These are phyloP conservation scores for Plasmodium malariae DNA, from an alignment of 169 alveolate genomes.

Conservation along the genomic window DNA sequence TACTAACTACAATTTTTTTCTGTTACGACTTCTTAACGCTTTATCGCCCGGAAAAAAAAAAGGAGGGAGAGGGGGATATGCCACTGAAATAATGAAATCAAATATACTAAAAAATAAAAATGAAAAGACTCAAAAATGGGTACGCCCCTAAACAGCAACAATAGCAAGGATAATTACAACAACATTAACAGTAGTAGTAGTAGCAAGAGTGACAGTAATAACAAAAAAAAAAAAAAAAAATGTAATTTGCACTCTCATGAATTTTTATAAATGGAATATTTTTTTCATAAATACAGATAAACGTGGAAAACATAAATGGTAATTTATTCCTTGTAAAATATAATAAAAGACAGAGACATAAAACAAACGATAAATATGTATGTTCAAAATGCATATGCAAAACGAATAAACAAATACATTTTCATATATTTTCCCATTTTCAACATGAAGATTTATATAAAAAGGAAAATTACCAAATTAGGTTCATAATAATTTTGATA, in stretches of 20 bases:
- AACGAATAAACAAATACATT: not conserved
- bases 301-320: constrained; percentile 50
- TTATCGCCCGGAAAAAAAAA: not conserved
- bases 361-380: not conserved
- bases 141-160: no score
- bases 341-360: not conserved
- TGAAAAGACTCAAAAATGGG: constrained; percentile 44
- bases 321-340: constrained; percentile 1
- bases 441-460: constrained; percentile 13
- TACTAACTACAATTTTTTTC: no score
- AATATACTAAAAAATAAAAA: constrained; percentile 18
- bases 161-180: no score
- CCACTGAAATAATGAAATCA: constrained; percentile 59
- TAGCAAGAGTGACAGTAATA: no score
- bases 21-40: not conserved
- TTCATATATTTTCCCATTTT: not conserved
- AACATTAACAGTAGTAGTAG: no score
- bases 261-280: not conserved
- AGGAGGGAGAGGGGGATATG: constrained; percentile 76
- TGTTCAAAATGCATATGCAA: not conserved
- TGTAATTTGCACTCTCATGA: no score
- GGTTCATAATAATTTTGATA: not conserved
- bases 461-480: constrained; percentile 19
- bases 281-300: constrained; percentile 6
- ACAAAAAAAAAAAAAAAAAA: not conserved